Conservation (phyloP, 106 monocot genomes). For the Dendrobium nobile region DNA sequence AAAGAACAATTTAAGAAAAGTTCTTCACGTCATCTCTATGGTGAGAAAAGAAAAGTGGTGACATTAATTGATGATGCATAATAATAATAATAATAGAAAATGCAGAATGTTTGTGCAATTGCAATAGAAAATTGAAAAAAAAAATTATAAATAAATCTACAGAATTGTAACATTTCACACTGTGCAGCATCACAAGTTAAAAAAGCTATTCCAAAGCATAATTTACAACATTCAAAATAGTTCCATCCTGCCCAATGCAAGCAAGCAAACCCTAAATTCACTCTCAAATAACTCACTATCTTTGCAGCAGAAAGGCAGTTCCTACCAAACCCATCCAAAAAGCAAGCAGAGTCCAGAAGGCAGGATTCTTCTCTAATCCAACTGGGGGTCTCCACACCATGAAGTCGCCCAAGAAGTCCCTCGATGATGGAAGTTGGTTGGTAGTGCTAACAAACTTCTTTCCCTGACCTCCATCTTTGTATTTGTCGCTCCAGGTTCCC, state of each 20-base stretch:
- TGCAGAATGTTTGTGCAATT: too few relatives aligned
- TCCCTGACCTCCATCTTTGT: conserved; percentile 56
- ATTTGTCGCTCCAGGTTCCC: conserved; percentile 84
- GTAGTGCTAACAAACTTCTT: conserved; percentile 21
- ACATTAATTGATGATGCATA: too few relatives aligned
- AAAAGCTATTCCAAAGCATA: neutral
- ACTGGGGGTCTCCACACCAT: conserved; percentile 49
- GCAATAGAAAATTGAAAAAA: too few relatives aligned
- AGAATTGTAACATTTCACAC: neutral
- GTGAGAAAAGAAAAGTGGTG: too few relatives aligned
- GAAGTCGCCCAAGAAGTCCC: conserved; percentile 58
- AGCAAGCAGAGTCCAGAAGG: conserved; percentile 57
- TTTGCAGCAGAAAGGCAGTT: conserved; percentile 48
- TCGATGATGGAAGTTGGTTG: conserved; percentile 42
- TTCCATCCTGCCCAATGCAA: neutral
- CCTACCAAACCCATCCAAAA: conserved; percentile 60
- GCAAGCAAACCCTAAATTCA: too few relatives aligned
- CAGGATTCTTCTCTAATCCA: conserved; percentile 48
- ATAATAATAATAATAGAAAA: too few relatives aligned
- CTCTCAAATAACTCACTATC: conserved; percentile 11
- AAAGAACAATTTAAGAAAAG: too few relatives aligned
- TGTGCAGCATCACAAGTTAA: neutral
- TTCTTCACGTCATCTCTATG: too few relatives aligned
- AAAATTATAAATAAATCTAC: neutral
- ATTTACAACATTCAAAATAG: neutral